phyloP scores from a whole-genome alignment of 1,284 basidiomycete genomes.

The Flammula alnicola region DNA sequence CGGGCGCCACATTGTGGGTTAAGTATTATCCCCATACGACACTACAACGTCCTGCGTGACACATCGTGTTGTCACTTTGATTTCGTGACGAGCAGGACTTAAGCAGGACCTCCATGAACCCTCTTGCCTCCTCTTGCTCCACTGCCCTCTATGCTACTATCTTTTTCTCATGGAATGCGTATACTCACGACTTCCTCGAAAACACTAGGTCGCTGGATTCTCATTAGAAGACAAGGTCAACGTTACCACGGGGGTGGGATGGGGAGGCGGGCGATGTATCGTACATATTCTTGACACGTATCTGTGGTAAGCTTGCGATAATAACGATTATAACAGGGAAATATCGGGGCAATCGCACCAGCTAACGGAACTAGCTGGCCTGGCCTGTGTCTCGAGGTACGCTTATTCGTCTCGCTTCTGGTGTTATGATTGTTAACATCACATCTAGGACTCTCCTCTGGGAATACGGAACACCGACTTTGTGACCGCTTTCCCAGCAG shows the following conservation, averaged over 20 bases:
- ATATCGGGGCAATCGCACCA: slow-evolving; percentile 45
- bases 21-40: no score
- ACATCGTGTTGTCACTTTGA: no score
- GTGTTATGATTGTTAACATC: no score
- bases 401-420: no score
- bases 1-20: no score
- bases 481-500: slow-evolving; percentile 64
- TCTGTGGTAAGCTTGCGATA: slow-evolving; percentile 27
- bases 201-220: slow-evolving; percentile 46
- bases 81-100: no score
- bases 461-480: slow-evolving; percentile 60
- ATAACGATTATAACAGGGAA: slow-evolving; percentile 44
- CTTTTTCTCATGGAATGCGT: no score
- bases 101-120: no score
- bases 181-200: no score
- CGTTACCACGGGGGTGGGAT: slow-evolving; percentile 60
- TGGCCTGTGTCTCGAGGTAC: slow-evolving; percentile 74
- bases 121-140: no score
- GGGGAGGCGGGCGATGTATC: slow-evolving; percentile 64
- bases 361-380: slow-evolving; percentile 49
- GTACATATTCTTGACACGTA: slow-evolving; percentile 42
- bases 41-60: no score
- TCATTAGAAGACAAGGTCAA: slow-evolving; percentile 58
- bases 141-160: no score
- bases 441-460: slow-evolving; percentile 64